Conservation (phyloP, 306 rosid species). For the Phaseolus lunatus region DNA sequence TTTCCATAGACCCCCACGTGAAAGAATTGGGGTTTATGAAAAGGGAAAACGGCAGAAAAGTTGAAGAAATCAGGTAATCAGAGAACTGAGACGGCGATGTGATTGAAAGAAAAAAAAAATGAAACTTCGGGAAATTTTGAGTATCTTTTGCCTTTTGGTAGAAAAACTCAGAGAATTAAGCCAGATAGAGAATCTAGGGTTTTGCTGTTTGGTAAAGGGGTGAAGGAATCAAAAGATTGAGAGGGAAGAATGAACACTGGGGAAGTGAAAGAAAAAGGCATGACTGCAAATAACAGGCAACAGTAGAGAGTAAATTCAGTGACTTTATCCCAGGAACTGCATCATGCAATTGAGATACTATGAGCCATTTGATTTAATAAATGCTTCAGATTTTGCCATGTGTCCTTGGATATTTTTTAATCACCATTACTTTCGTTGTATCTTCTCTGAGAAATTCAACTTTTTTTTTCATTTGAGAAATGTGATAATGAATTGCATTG, state of each 20-base stretch:
- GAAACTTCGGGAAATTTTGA: not conserved
- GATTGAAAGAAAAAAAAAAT: not conserved
- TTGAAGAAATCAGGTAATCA: slow-evolving; percentile 17
- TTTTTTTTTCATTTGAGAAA: too few relatives aligned
- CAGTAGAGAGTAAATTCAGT: not conserved
- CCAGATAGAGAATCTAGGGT: slow-evolving; percentile 58
- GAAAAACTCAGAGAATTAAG: slow-evolving; percentile 25
- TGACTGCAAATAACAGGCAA: slow-evolving; percentile 22
- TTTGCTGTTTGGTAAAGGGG: slow-evolving; percentile 49
- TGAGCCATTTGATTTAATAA: too few relatives aligned
- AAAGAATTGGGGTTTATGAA: slow-evolving; percentile 39
- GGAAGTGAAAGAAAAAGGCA: slow-evolving; percentile 36
- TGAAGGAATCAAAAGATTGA: slow-evolving; percentile 47
- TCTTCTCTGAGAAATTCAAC: too few relatives aligned
- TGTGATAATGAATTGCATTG: too few relatives aligned
- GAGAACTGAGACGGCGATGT: slow-evolving; percentile 37
- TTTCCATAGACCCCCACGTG: slow-evolving; percentile 38
- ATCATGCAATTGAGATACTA: too few relatives aligned
- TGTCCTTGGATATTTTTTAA: too few relatives aligned
- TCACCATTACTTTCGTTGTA: too few relatives aligned
- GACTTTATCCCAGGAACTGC: too few relatives aligned
- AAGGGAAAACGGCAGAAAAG: slow-evolving; percentile 34
- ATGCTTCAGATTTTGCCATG: too few relatives aligned
- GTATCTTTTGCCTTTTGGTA: slow-evolving; percentile 2
- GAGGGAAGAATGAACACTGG: slow-evolving; percentile 41